Evolutionary conservation across 352 stramenopile genomes (phyloP).

Genomic region (Phytophthora hibernalis): DNA sequence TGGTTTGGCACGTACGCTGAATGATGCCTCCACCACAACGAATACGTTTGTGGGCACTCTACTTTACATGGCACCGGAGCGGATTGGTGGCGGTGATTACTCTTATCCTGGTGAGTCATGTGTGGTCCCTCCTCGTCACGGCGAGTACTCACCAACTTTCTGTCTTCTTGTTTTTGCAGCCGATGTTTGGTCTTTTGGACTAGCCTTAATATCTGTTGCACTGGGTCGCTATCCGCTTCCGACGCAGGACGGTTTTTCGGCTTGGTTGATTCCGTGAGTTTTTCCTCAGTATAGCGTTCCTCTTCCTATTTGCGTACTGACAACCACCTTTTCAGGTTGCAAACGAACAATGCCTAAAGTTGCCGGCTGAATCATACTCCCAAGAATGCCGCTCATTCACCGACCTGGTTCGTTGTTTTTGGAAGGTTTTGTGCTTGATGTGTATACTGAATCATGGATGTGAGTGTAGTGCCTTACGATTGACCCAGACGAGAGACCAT

Average conservation of each 20-base stretch:
- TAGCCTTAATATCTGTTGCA: slow-evolving; percentile 81
- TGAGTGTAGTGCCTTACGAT: slow-evolving; percentile 64
- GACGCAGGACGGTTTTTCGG: slow-evolving; percentile 90
- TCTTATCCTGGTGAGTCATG: slow-evolving; percentile 70
- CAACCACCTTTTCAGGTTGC: slow-evolving; percentile 52
- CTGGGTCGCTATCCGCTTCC: slow-evolving; percentile 86
- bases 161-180: slow-evolving; percentile 36
- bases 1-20: slow-evolving; percentile 80
- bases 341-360: slow-evolving; percentile 77
- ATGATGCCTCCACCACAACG: slow-evolving; percentile 74
- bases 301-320: background rate
- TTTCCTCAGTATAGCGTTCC: background rate
- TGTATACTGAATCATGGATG: slow-evolving; percentile 1
- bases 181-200: slow-evolving; percentile 87
- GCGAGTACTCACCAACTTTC: background rate
- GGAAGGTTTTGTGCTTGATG: background rate
- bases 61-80: slow-evolving; percentile 95
- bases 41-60: slow-evolving; percentile 95
- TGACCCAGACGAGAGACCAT: slow-evolving; percentile 67
- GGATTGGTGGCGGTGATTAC: slow-evolving; percentile 93
- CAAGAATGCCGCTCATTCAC: slow-evolving; percentile 77
- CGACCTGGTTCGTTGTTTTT: slow-evolving; percentile 49
- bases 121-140: background rate
- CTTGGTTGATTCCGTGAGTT: slow-evolving; percentile 81
- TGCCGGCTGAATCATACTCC: slow-evolving; percentile 71